Base-by-base conservation (phyloP, 495 filamentous ascomycete genomes). In the Lepidopterella palustris region DNA sequence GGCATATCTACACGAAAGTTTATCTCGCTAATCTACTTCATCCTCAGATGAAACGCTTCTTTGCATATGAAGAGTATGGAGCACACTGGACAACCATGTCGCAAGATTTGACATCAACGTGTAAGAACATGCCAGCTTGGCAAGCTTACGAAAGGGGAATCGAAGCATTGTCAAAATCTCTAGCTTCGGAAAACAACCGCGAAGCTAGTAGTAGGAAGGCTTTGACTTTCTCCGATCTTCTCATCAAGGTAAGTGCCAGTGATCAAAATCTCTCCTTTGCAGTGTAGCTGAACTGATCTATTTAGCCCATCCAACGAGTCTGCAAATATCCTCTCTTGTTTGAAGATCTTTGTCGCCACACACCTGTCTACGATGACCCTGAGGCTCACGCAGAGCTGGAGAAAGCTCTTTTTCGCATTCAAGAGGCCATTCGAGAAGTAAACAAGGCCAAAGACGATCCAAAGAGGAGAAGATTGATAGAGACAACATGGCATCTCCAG, bases 241-340 rank as follows among this genome's bases (percentile, higher is more conserved):
- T 97, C 39, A 90, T 96, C 51, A 97, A 97, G 82, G 92, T 89
- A 72, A 54, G 74, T 56, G 0, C 42, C 10, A 13, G n/a, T 48
- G 13, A 26, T 6, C 6, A 10, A 4, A 50, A 6, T 42, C 15
- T 45, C 18, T 6, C 26, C 5, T 29, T 55, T 35, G 2, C 2
- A 8, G 31, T 18, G 11, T 31, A 29, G n/a, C n/a, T 21, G 9
- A 28, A 1, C 9, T n/a, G 6, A 20, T 26, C 20, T 0, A 35
- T 24, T 28, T 65, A 96, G 93, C 93, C 93, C 0, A 89, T 96
- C 55, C 93, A 98, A 76, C 81, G 93, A 31, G 81, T 97, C 13
- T 95, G 89, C 79, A 90, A 87, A 75, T 98, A 98, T 73, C 88
- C 89, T 9, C 79, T 98, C 31, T 77, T 98, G 21, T 89, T 97